A percentile compares a stretch with the other conserved stretches of the same genome.
Conservation (phyloP, 495 filamentous ascomycete species). For the Aspergillus carlsbadensis region DNA sequence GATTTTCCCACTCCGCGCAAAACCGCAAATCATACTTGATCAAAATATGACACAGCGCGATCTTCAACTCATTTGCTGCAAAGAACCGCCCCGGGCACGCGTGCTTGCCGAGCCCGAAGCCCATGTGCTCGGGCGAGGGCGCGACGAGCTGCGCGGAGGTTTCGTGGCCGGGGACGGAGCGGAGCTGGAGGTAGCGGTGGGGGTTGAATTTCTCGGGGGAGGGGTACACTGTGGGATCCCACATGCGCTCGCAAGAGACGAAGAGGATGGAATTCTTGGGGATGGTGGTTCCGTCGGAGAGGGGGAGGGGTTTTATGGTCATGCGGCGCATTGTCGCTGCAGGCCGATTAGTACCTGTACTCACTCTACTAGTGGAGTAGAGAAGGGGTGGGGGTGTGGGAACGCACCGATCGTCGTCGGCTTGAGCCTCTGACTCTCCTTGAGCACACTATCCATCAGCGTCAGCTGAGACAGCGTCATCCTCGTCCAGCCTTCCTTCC, state of each 20-base stretch:
- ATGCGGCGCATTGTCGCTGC: conserved; percentile 40
- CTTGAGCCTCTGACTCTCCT: conserved; percentile 39
- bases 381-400: neutral
- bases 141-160: conserved; percentile 35
- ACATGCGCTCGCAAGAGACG: conserved; percentile 26
- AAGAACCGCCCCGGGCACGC: conserved; percentile 54
- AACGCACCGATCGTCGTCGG: conserved; percentile 32
- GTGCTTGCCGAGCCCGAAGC: conserved; percentile 48
- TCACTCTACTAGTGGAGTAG: neutral
- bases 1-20: neutral
- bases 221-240: conserved; percentile 36
- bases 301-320: conserved; percentile 22
- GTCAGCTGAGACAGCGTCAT: neutral
- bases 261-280: conserved; percentile 24
- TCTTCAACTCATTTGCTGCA: conserved; percentile 43
- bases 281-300: conserved; percentile 23
- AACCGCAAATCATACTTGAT: conserved; percentile 48
- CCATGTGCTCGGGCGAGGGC: conserved; percentile 34
- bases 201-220: conserved; percentile 41
- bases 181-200: conserved; percentile 36
- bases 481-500: neutral
- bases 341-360: neutral
- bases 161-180: conserved; percentile 31
- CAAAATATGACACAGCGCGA: conserved; percentile 36
- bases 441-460: conserved; percentile 20